Percentiles rank a stretch among this genome's conserved stretches.
phyloP scores from a whole-genome alignment of 176 grass and related monocot species.

The Coix lacrymajobi region DNA sequence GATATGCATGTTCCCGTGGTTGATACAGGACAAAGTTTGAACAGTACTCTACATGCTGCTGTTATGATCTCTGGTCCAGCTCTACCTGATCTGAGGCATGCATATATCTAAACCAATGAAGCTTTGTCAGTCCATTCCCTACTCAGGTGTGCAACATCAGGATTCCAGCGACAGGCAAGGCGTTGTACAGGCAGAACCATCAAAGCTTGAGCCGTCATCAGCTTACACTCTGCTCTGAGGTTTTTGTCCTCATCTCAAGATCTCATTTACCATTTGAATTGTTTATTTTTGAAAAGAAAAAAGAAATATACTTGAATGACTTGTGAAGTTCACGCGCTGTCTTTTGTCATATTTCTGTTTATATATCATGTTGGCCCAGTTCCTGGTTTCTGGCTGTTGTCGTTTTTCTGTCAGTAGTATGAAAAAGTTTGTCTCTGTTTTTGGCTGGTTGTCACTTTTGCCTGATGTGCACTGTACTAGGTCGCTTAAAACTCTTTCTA shows the following conservation, averaged over 20 bases:
- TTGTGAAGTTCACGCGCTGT: not conserved
- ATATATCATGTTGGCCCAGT: not conserved
- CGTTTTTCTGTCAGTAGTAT: not conserved
- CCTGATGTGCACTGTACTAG: not conserved
- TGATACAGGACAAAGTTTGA: constrained; percentile 4
- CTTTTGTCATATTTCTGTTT: not conserved
- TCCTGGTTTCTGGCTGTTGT: not conserved
- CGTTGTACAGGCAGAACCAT: not conserved
- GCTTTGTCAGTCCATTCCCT: not conserved
- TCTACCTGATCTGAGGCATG: constrained; percentile 14
- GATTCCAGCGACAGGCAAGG: not conserved
- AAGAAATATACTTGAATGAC: not conserved
- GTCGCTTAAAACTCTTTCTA: not conserved
- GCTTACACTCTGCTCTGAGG: not conserved
- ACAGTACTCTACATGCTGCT: not conserved
- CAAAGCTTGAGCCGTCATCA: not conserved
- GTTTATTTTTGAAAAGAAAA: not conserved
- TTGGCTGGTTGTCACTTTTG: not conserved
- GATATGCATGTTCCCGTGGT: not conserved
- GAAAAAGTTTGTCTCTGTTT: not conserved
- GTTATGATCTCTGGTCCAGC: constrained; percentile 19
- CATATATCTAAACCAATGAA: constrained; percentile 17
- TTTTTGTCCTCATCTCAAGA: not conserved
- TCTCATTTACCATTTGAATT: not conserved
- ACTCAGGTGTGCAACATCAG: not conserved